A percentile compares a stretch with the other conserved stretches of the same genome.
These are phyloP conservation scores for Daedaleopsis nitida DNA, from an alignment of 768 basidiomycete genomes.

Conservation along the genomic window DNA sequence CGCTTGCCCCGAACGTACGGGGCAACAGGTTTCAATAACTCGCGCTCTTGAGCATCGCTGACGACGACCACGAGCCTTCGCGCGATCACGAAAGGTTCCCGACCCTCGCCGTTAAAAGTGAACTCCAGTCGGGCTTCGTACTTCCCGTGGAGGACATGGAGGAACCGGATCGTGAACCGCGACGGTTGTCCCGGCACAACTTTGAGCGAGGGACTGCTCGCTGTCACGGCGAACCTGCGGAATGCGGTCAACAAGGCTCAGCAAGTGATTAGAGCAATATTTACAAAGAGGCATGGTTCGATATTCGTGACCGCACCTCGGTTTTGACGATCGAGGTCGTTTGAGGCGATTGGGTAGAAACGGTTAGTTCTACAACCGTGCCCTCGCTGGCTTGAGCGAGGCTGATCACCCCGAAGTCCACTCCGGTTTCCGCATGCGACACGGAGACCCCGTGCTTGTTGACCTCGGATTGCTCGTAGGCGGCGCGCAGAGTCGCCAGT, in stretches of 20 bases:
- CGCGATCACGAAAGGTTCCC: constrained; percentile 51
- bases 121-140: constrained; percentile 58
- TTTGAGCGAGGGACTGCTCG: background rate
- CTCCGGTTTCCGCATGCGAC: constrained; percentile 33
- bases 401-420: constrained; percentile 58
- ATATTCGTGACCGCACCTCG: constrained; percentile 1
- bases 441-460: constrained; percentile 56
- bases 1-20: constrained; percentile 49
- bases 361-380: constrained; percentile 7
- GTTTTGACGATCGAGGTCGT: constrained; percentile 16
- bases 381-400: constrained; percentile 29
- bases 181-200: constrained; percentile 5
- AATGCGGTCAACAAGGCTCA: background rate
- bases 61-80: constrained; percentile 47
- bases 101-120: constrained; percentile 45
- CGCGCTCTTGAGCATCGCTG: constrained; percentile 48
- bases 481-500: constrained; percentile 43
- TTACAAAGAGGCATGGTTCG: constrained; percentile 6
- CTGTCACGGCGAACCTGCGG: background rate
- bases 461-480: constrained; percentile 52
- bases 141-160: constrained; percentile 39
- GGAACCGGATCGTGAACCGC: constrained; percentile 36
- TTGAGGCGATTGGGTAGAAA: constrained; percentile 17
- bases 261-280: background rate
- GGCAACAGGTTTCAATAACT: constrained; percentile 42